Evolutionary conservation across 2,329 filamentous ascomycete genomes (phyloP), one percentile per base, ranked within the genome.

Genomic region (Lasiodiplodia citricola): DNA sequence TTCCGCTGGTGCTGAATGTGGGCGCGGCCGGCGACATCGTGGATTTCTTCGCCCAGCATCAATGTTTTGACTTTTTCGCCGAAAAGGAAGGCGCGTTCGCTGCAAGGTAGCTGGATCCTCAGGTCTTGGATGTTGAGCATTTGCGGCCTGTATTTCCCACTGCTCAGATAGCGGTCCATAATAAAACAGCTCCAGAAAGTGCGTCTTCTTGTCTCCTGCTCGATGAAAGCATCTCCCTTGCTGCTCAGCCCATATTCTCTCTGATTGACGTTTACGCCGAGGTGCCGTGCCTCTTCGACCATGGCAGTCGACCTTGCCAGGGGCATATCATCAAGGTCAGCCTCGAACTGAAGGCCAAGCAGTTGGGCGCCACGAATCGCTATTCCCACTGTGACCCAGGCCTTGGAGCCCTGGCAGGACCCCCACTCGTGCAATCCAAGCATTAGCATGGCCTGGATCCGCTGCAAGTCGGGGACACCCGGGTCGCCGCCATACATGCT

Each of bases 101-200:
- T 88, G 71, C 89, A 91, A 1, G 90, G 90, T 4, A 93, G 81
- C 74, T 91, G 90, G 23, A 92, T 88, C 41, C 85, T 83, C 7
- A 92, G 78, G 68, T 90, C 87, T 3, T 87, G 83, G 1, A 87
- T 80, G 47, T 84, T 83, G 54, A 92, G 84, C 74, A 87, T 88
- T 16, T 86, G 84, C 1, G 87, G 84, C 25, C 90, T 83, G 65
- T 88, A 85, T 70, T 87, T 87, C 23, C 90, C 90, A 72, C 87
- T 89, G 44, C 89, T 87, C 28, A 92, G 80, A 77, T 92, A 87
- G 3, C 90, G 87, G 75, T 93, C 91, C 72, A 93, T 83, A 64
- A 92, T 88, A 69, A 91, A 89, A 74, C 90, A 92, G 72, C 90
- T 92, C 82, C 91, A 93, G 82, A 92, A 91, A 0, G 91, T 92